Percentiles rank a stretch among this genome's conserved stretches.
Conservation (phyloP, 2,329 filamentous ascomycete species). For the Penicillium sumatraense region DNA sequence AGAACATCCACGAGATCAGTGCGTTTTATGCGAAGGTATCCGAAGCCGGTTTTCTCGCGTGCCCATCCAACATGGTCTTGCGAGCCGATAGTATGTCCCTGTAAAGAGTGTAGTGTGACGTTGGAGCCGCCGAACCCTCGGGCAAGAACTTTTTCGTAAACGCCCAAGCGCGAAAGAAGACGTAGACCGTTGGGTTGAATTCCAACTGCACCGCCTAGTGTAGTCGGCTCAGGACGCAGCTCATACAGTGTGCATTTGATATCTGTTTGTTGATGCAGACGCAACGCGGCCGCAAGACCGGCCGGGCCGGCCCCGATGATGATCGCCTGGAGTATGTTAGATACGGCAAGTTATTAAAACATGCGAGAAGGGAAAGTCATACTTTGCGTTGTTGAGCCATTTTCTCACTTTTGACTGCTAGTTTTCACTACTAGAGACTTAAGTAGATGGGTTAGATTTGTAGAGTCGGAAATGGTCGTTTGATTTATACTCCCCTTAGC, state of each 20-base stretch:
- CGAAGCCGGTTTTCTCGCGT: constrained; percentile 32
- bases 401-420: neutral
- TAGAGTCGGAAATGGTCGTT: neutral
- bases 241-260: constrained; percentile 34
- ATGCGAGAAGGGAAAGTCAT: neutral
- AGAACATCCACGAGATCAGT: constrained; percentile 34
- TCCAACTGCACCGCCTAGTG: constrained; percentile 36
- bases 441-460: neutral
- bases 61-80: constrained; percentile 22
- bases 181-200: constrained; percentile 37
- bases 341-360: neutral
- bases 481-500: constrained; percentile 8
- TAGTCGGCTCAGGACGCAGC: constrained; percentile 31
- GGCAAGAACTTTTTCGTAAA: constrained; percentile 27
- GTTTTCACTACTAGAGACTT: neutral
- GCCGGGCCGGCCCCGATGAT: constrained; percentile 22
- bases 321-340: constrained; percentile 14
- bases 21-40: constrained; percentile 35
- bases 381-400: constrained; percentile 6
- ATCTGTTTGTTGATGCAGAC: constrained; percentile 17
- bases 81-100: constrained; percentile 21
- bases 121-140: constrained; percentile 21
- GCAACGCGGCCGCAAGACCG: constrained; percentile 18
- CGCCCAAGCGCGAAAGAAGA: constrained; percentile 30
- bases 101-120: constrained; percentile 29